Evolutionary conservation across 2,329 filamentous ascomycete species (phyloP), one percentile per base, ranked within the genome.

Genomic region (Paecilomyces sp.): DNA sequence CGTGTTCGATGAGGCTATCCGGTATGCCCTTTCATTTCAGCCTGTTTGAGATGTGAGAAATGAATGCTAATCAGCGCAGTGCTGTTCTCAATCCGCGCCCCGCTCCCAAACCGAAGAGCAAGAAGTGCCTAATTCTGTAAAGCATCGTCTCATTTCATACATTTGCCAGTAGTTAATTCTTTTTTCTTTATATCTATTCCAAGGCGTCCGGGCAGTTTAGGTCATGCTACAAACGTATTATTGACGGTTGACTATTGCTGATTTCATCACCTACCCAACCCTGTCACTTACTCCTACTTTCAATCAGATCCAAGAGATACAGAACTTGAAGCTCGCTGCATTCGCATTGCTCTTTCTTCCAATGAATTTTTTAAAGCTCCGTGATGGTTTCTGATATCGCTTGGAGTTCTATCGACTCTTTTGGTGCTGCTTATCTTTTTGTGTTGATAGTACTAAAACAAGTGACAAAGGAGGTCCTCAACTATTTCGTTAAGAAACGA

Each of bases 1-100:
- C 70, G 94, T 99, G 55, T 99, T 99, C 73, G 94, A 99, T 73
- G 93, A 97, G 79, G 94, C 94, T 34, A 99, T 99, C 73, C 88
- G 94, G 94, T 97, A 80, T 68, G 88, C 2, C 22, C 22, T 22
- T 79, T 8, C 51, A 53, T 25, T n/a, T 3, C 24, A 1, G 25
- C 13, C 12, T 24, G n/a, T 7, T 22, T 15, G n/a, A 47, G 7
- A 15, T 47, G 5, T 47, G 36, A n/a, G 41, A 47, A n/a, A 47
- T 9, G n/a, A 47, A 47, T 47, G 18, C 41, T 47, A 47, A 47
- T 15, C n/a, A 15, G 13, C 41, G 41, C 59, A 80, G 79, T 60
- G 79, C 79, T 54, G 79, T 81, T 52, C 72, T 81, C 58, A 80
- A 79, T 63, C 79, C 79, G 52, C 76, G 78, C 59, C 78, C 78